phyloP scores from a whole-genome alignment of 2,329 filamentous ascomycete genomes.

The Polytolypa hystricis region DNA sequence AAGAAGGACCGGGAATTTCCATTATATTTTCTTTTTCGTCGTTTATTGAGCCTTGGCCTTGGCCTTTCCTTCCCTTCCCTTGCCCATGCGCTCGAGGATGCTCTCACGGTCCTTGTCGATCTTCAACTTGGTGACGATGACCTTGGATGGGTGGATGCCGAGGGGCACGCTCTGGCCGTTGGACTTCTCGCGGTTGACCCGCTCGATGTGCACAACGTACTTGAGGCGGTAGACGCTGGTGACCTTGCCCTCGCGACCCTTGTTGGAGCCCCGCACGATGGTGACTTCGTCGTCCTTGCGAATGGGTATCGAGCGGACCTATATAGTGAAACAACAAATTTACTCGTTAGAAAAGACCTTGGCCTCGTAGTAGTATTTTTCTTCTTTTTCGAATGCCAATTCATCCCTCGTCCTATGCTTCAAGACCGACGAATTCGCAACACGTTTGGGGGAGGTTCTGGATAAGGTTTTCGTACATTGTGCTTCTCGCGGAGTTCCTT shows the following conservation, averaged over 20 bases:
- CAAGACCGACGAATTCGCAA: no score
- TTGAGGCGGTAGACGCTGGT: conserved; percentile 96
- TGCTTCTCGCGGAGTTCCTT: conserved; percentile 99
- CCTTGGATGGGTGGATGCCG: conserved; percentile 91
- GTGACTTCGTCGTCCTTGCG: conserved; percentile 95
- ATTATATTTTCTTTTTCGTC: conserved; percentile 53
- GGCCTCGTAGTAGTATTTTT: no score
- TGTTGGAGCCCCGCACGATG: conserved; percentile 86
- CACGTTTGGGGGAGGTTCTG: no score
- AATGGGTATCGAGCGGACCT: conserved; percentile 93
- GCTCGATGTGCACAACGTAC: conserved; percentile 95
- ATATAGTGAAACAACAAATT: conserved; percentile 8
- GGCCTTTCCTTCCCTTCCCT: conserved; percentile 40
- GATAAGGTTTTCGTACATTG: conserved; percentile 57
- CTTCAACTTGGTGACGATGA: conserved; percentile 98
- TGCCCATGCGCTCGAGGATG: conserved; percentile 36
- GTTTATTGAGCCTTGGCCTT: no score
- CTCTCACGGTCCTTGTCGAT: conserved; percentile 49
- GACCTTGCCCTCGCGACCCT: conserved; percentile 98
- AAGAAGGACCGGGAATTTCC: conserved; percentile 33
- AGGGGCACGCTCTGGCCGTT: conserved; percentile 93
- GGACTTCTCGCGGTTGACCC: conserved; percentile 92
- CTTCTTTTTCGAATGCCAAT: no score
- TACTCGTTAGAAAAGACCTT: background rate
- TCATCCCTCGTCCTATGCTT: no score